Evolutionary conservation across 2,329 filamentous ascomycete species (phyloP).

Genomic region (Aspergillus luchuensis): DNA sequence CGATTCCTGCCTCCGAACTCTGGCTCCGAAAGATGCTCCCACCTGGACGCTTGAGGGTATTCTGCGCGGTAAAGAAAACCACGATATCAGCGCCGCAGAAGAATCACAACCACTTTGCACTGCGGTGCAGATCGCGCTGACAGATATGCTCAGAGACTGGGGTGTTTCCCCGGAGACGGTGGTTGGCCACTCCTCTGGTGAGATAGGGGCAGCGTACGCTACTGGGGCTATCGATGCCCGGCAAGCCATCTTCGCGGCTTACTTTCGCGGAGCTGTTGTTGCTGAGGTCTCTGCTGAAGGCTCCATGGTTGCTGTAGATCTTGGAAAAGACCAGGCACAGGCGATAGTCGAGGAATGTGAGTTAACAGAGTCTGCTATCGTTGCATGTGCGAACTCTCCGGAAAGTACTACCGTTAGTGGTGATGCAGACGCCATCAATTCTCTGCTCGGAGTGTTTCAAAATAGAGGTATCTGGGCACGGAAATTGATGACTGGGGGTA

Average conservation of each 20-base stretch:
- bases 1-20: not conserved
- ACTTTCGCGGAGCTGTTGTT: slow-evolving; percentile 45
- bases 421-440: not conserved
- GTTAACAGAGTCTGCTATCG: not conserved
- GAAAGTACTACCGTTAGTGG: not conserved
- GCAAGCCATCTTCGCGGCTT: slow-evolving; percentile 51
- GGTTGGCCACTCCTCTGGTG: slow-evolving; percentile 55
- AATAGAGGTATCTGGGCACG: not conserved
- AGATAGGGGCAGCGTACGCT: slow-evolving; percentile 56
- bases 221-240: slow-evolving; percentile 45
- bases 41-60: slow-evolving; percentile 15
- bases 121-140: slow-evolving; percentile 31
- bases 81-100: slow-evolving; percentile 18
- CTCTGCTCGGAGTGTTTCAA: not conserved
- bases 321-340: slow-evolving; percentile 23
- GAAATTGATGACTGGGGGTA: not conserved
- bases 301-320: slow-evolving; percentile 54
- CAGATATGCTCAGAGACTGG: slow-evolving; percentile 30
- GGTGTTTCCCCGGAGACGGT: slow-evolving; percentile 41
- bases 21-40: slow-evolving; percentile 13
- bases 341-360: slow-evolving; percentile 34
- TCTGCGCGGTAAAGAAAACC: slow-evolving; percentile 13
- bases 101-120: slow-evolving; percentile 29
- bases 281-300: slow-evolving; percentile 31
- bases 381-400: slow-evolving; percentile 28